Percentiles rank a stretch among this genome's conserved stretches.
phyloP scores from a whole-genome alignment of 2,329 filamentous ascomycete species.

The Ophiosphaerella korrae region DNA sequence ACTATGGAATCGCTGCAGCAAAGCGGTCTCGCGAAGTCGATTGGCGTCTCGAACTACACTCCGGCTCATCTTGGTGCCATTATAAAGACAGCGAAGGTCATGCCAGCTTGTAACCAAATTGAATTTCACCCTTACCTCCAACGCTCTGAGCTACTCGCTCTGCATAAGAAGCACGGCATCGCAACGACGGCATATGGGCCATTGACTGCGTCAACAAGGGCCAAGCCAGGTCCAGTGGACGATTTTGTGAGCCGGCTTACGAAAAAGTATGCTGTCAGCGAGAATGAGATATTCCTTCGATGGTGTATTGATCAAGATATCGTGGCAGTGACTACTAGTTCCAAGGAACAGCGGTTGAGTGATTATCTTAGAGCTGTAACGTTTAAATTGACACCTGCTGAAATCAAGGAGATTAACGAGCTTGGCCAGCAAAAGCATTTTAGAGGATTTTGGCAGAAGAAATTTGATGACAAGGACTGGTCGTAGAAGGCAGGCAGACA shows the following conservation, averaged over 20 bases:
- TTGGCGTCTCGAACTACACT: constrained; percentile 66
- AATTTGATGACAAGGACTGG: constrained; percentile 60
- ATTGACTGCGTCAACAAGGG: constrained; percentile 59
- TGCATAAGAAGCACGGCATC: constrained; percentile 56
- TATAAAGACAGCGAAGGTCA: constrained; percentile 58
- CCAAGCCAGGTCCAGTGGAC: constrained; percentile 61
- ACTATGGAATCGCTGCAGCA: constrained; percentile 64
- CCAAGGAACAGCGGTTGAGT: constrained; percentile 63
- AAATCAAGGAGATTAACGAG: constrained; percentile 56
- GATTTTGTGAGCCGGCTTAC: constrained; percentile 56
- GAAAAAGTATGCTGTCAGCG: constrained; percentile 66
- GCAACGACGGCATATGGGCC: constrained; percentile 56
- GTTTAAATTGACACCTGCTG: constrained; percentile 64
- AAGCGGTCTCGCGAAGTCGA: constrained; percentile 63
- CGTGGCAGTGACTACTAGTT: constrained; percentile 64
- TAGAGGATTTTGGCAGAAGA: constrained; percentile 63
- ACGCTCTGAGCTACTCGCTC: constrained; percentile 62
- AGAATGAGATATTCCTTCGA: constrained; percentile 62
- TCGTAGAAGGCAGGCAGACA: constrained; percentile 34
- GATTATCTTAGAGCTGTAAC: constrained; percentile 62
- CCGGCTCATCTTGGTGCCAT: constrained; percentile 60
- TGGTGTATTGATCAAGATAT: constrained; percentile 67
- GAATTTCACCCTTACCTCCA: constrained; percentile 73
- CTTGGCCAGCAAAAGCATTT: constrained; percentile 66
- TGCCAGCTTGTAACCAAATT: constrained; percentile 70